Evolutionary conservation across 129 eudicot species (phyloP), one percentile per base, ranked within the genome.

Genomic region (Logfia minima): DNA sequence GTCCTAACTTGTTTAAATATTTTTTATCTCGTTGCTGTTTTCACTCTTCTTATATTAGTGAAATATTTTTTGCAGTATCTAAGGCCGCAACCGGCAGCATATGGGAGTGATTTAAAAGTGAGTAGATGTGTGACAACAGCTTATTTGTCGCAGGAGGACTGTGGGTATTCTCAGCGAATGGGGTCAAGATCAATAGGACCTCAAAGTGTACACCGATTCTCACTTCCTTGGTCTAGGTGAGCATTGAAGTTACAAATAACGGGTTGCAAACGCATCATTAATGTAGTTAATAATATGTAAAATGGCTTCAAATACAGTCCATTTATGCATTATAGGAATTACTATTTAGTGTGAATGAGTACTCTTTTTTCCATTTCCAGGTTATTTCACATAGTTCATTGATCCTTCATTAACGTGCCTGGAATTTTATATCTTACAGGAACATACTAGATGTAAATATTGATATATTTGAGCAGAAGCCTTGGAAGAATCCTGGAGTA

Each of bases 361-460:
- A 53, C 22, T n/a, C 60, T 53, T 61, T 43, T 68, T 22, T 17
- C 23, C 41, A 39, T 22, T 14, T 61, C 55, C 8, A n/a, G 61
- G 61, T 4, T 63, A 39, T 71, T 22, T 21, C 19, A 3, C 22
- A 11, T 68, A 71, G 32, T 10, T 56, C 13, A 7, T 72, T 48
- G 14, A 31, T 28, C 56, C 59, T 37, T 70, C 21, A 67, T 67
- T 79, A 41, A 74, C 51, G 21, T 59, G 64, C 31, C 10, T 68
- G 81, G 31, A 13, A 77, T 45, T 53, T 37, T 59, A 16, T 43
- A 65, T 75, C 29, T 72, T 82, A 24, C 90, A 89, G 97, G 90
- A 88, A 83, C 77, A 88, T 91, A 75, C 71, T 92, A 19, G 97
- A 89, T 84, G 87, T 89, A 68, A 83, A 87, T 71, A 84, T 89